Evolutionary conservation across 176 grass and related monocot genomes (phyloP), one percentile per base, ranked within the genome.

Genomic region (Zea luxurians): DNA sequence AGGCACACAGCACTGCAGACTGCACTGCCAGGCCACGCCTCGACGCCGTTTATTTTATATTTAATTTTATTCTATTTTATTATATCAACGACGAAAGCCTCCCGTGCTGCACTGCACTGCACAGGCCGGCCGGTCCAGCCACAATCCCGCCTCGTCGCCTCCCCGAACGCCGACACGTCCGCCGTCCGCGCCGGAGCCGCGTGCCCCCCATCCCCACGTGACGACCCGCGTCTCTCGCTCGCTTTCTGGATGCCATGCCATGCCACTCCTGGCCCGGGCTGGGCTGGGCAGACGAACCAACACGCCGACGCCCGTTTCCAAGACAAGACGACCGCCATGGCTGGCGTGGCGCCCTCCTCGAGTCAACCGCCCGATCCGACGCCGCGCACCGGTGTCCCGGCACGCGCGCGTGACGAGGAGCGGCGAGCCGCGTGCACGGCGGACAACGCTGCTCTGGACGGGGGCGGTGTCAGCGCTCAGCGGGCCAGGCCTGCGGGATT

Each of bases 141-240:
- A 5, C 50, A 16, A 13, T 6, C 15, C 52, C 15, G 50, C 53
- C 17, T n/a, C 16, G 48, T 66, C 61, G 55, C 57, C 65, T 82
- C 78, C 66, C 79, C 21, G 12, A 40, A 47, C 58, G 73, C 85
- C 85, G 73, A 82, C 71, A 86, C 78, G 78, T 77, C 78, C 72
- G 10, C 48, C 72, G 72, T 45, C 83, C 38, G 41, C 35, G 27
- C 52, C 20, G 8, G 40, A 17, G 15, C 7, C 45, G 0, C 44
- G 9, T 13, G 12, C 44, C 2, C 12, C 12, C 5, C 49, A 5
- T 13, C 48, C 49, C 2, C 69, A 82, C 80, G 79, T 82, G 79
- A 59, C 27, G 65, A 17, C 40, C 42, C 53, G 17, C 38, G 36
- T 27, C 76, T 41, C 37, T 13, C 64, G 64, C 64, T 7, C 27